Conservation (phyloP, 1,284 basidiomycete genomes). For the Xerocomus amazonicus region DNA sequence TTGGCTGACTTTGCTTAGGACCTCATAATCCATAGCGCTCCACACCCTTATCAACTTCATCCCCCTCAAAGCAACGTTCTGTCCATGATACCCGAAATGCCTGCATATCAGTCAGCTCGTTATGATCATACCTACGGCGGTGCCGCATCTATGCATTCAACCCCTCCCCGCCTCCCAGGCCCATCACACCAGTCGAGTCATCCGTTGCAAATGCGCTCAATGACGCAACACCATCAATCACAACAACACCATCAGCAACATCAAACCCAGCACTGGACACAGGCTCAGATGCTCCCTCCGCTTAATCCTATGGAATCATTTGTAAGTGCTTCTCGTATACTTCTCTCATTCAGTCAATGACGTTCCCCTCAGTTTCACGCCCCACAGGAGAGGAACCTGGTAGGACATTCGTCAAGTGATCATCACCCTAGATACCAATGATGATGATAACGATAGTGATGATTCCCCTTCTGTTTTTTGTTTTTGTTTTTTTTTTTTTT, state of each 20-base stretch:
- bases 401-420: slow-evolving; percentile 46
- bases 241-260: slow-evolving; percentile 36
- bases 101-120: slow-evolving; percentile 47
- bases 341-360: slow-evolving; percentile 3
- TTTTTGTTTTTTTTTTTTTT: slow-evolving; percentile 25
- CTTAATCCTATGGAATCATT: slow-evolving; percentile 56
- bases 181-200: slow-evolving; percentile 40
- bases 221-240: slow-evolving; percentile 33
- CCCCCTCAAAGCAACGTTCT: slow-evolving; percentile 42
- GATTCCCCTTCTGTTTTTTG: slow-evolving; percentile 8
- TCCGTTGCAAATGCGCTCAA: slow-evolving; percentile 41
- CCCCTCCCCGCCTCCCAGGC: slow-evolving; percentile 29
- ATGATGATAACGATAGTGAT: slow-evolving; percentile 23
- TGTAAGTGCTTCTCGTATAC: slow-evolving; percentile 39
- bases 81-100: slow-evolving; percentile 56
- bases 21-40: slow-evolving; percentile 25
- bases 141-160: slow-evolving; percentile 22
- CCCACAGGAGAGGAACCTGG: slow-evolving; percentile 49
- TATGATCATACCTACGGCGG: slow-evolving; percentile 44
- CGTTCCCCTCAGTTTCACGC: slow-evolving; percentile 37
- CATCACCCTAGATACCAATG: slow-evolving; percentile 50
- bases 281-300: slow-evolving; percentile 35
- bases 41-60: slow-evolving; percentile 35
- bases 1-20: not conserved
- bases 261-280: slow-evolving; percentile 42